Percentiles rank a stretch among this genome's conserved stretches.
phyloP scores from a whole-genome alignment of 2,329 filamentous ascomycete genomes.

The Pseudogymnoascus sp. region DNA sequence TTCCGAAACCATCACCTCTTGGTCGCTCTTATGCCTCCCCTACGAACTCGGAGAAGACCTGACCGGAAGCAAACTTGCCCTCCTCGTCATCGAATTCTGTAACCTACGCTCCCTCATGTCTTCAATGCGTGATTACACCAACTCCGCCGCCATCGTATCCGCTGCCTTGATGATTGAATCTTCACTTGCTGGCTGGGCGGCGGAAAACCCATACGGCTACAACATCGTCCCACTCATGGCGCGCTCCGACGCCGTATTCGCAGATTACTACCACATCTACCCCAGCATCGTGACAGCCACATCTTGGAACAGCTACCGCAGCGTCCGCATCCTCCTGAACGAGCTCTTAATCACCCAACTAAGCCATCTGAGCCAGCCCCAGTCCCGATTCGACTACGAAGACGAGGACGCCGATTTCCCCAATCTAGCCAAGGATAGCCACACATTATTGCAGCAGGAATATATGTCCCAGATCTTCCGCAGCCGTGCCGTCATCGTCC shows the following conservation, averaged over 20 bases:
- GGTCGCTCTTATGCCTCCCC: not conserved
- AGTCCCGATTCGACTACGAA: not conserved
- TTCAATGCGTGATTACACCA: conserved; percentile 21
- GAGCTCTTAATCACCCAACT: conserved; percentile 19
- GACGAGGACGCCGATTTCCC: not conserved
- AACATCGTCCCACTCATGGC: not conserved
- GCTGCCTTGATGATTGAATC: conserved; percentile 10
- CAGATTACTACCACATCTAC: not conserved
- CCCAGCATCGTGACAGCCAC: not conserved
- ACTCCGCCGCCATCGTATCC: conserved; percentile 17
- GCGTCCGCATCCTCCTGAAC: not conserved
- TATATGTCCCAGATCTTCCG: not conserved
- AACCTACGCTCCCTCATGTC: conserved; percentile 12
- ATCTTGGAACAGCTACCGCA: not conserved
- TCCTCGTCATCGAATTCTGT: not conserved
- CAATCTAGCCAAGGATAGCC: not conserved
- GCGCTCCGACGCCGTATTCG: conserved; percentile 16
- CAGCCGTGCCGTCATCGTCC: not conserved
- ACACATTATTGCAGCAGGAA: not conserved
- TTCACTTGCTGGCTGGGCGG: not conserved
- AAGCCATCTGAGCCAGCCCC: conserved; percentile 13
- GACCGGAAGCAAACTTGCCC: not conserved
- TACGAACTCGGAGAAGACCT: not conserved
- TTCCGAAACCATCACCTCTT: not conserved
- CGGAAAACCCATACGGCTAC: not conserved